A percentile compares a stretch with the other conserved stretches of the same genome.
Evolutionary conservation across 2,329 filamentous ascomycete genomes (phyloP).

Genomic region (Nemania sp.): DNA sequence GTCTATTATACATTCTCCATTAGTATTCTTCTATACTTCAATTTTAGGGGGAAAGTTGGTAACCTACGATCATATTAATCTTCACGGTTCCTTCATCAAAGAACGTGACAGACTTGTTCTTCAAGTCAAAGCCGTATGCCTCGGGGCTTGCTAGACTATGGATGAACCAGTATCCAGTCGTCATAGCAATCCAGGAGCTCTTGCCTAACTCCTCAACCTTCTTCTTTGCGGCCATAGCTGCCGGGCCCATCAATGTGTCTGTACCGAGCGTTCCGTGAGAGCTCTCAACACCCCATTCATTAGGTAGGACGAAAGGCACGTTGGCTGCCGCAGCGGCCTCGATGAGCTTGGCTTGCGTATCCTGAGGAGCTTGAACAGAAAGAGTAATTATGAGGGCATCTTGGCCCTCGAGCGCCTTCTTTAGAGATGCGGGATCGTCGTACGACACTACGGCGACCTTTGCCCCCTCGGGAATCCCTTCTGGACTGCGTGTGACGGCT

Average conservation of each 20-base stretch:
- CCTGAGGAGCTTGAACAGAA: conserved; percentile 55
- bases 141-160: conserved; percentile 58
- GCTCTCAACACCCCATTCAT: conserved; percentile 59
- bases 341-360: conserved; percentile 63
- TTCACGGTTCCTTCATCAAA: conserved; percentile 68
- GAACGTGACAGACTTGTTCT: conserved; percentile 56
- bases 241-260: conserved; percentile 49
- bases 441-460: conserved; percentile 59
- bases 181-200: conserved; percentile 59
- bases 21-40: conserved; percentile 54
- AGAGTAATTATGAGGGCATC: conserved; percentile 70
- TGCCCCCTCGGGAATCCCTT: conserved; percentile 59
- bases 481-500: conserved; percentile 60
- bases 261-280: conserved; percentile 53
- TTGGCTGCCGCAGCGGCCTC: conserved; percentile 66
- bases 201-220: conserved; percentile 56
- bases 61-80: conserved; percentile 67
- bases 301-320: conserved; percentile 68
- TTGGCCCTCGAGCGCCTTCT: conserved; percentile 64
- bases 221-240: conserved; percentile 43
- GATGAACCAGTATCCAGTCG: conserved; percentile 66
- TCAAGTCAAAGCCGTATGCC: conserved; percentile 64
- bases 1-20: conserved; percentile 35
- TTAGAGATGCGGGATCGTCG: conserved; percentile 57
- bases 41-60: conserved; percentile 44